These are phyloP conservation scores for Mesostigma viride DNA, from an alignment of 139 green algal species.

Conservation along the genomic window DNA sequence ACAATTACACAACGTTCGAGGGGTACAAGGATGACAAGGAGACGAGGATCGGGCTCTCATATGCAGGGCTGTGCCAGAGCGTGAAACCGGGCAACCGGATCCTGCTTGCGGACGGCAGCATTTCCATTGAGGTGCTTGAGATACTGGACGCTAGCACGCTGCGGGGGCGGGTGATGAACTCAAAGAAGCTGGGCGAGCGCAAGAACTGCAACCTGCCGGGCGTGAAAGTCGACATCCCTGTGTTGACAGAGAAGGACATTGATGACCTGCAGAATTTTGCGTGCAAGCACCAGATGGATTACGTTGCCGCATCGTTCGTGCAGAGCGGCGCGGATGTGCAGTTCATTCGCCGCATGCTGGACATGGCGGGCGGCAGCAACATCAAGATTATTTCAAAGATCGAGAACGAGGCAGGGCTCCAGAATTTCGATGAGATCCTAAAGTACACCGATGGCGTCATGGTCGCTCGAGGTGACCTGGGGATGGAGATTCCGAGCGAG, in stretches of 20 bases:
- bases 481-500: constrained; percentile 97
- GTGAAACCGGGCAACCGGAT: constrained; percentile 72
- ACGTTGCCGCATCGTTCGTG: constrained; percentile 97
- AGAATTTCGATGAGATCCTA: constrained; percentile 92
- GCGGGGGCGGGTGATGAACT: too few relatives aligned
- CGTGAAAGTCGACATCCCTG: constrained; percentile 85
- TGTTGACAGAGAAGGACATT: constrained; percentile 83
- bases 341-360: too few relatives aligned
- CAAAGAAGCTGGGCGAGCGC: constrained; percentile 72
- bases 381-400: constrained; percentile 96
- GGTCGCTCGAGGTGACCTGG: constrained; percentile 89
- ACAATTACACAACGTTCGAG: constrained; percentile 63
- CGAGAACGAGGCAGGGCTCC: constrained; percentile 93
- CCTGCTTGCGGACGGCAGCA: constrained; percentile 80
- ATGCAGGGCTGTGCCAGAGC: constrained; percentile 29
- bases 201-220: constrained; percentile 95
- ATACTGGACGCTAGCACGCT: too few relatives aligned
- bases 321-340: constrained; percentile 77
- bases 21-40: constrained; percentile 13
- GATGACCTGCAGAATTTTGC: constrained; percentile 77
- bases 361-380: constrained; percentile 45
- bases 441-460: constrained; percentile 72
- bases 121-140: constrained; percentile 85
- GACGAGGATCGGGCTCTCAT: constrained; percentile 58
- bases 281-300: constrained; percentile 89